Conservation (phyloP, 2,329 filamentous ascomycete species). For the Albifimbria verrucaria region DNA sequence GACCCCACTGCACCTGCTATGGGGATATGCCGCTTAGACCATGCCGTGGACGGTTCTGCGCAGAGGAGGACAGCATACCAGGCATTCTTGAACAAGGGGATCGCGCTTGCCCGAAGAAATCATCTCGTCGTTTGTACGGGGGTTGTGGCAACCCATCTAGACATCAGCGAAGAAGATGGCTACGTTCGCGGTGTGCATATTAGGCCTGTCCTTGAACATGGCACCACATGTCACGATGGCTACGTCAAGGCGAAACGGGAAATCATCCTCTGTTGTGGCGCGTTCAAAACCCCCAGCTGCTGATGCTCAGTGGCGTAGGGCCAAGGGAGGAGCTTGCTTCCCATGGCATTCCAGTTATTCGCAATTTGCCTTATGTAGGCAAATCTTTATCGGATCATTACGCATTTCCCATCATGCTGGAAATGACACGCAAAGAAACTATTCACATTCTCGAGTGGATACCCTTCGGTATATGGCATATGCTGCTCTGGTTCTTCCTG, state of each 20-base stretch:
- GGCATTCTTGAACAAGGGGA: conserved; percentile 21
- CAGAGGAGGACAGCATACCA: conserved; percentile 20
- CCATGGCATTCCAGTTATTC: conserved; percentile 35
- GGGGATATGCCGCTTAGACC: conserved; percentile 23
- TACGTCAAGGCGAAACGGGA: conserved; percentile 2
- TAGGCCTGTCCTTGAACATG: neutral
- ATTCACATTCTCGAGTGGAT: neutral
- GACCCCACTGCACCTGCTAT: conserved; percentile 21
- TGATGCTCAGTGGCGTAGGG: conserved; percentile 45
- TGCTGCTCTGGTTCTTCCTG: neutral
- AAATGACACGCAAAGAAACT: neutral
- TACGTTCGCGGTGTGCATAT: conserved; percentile 20
- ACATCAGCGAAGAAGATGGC: conserved; percentile 13
- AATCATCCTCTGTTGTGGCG: conserved; percentile 6
- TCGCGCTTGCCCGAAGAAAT: conserved; percentile 13
- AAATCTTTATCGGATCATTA: neutral
- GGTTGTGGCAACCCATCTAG: conserved; percentile 22
- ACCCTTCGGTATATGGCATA: neutral
- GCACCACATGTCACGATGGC: neutral
- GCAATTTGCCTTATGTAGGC: conserved; percentile 43
- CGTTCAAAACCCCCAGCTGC: conserved; percentile 25
- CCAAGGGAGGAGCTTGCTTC: conserved; percentile 31
- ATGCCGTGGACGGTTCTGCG: conserved; percentile 20
- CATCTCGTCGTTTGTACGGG: conserved; percentile 27
- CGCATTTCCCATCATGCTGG: neutral